Conservation (phyloP, 768 basidiomycete species). For the Holtermanniella nyarrowii region DNA sequence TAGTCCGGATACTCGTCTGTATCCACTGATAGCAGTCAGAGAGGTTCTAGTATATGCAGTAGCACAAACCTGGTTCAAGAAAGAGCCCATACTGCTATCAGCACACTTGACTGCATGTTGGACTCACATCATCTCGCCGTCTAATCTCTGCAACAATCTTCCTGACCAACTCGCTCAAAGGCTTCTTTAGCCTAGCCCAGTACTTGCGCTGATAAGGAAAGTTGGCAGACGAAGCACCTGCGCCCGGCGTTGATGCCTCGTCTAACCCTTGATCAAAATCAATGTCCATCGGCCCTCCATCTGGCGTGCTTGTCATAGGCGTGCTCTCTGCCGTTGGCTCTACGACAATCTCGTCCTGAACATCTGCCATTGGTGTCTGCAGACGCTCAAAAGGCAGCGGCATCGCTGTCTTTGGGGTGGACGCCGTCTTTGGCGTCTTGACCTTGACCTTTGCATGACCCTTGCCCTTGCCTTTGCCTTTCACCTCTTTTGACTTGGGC, state of each 20-base stretch:
- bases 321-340: conserved; percentile 1
- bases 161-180: conserved; percentile 29
- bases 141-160: conserved; percentile 32
- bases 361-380: neutral
- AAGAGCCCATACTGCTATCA: conserved; percentile 31
- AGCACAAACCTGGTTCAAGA: conserved; percentile 19
- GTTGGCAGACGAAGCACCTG: conserved; percentile 39
- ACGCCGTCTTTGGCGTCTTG: neutral
- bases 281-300: conserved; percentile 5
- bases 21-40: conserved; percentile 10
- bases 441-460: neutral
- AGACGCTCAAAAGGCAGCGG: no score
- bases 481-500: conserved; percentile 5
- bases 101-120: neutral
- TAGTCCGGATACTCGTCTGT: conserved; percentile 33
- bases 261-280: neutral
- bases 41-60: neutral
- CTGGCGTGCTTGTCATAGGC: no score
- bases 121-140: conserved; percentile 30
- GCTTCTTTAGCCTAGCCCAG: conserved; percentile 44
- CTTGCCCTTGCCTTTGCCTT: conserved; percentile 3
- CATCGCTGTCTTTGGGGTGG: no score
- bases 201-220: conserved; percentile 42
- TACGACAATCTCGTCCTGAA: neutral
- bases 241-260: conserved; percentile 39